Conservation (phyloP, 2,329 filamentous ascomycete genomes). For the Endothia cerciana region DNA sequence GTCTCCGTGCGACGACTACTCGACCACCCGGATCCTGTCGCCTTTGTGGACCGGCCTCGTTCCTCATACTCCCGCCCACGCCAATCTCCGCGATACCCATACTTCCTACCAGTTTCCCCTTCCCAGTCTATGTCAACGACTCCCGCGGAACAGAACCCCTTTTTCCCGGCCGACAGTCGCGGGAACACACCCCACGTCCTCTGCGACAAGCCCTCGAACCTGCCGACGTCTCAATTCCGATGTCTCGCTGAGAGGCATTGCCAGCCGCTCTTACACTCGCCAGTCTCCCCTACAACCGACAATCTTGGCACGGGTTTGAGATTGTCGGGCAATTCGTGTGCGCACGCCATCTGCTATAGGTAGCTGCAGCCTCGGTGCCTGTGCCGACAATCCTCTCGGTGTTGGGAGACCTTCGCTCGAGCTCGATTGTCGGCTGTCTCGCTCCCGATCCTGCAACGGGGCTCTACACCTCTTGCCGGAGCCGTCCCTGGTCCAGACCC, state of each 20-base stretch:
- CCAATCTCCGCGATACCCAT: constrained; percentile 26
- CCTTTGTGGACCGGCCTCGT: constrained; percentile 16
- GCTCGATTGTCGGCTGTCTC: constrained; percentile 28
- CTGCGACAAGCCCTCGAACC: constrained; percentile 16
- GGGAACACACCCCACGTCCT: constrained; percentile 16
- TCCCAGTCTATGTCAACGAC: constrained; percentile 23
- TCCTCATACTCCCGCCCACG: constrained; percentile 12
- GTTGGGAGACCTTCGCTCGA: constrained; percentile 29
- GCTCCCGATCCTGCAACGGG: constrained; percentile 30
- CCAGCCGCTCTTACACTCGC: constrained; percentile 8
- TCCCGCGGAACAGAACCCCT: constrained; percentile 19
- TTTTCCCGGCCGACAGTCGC: constrained; percentile 24
- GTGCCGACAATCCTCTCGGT: constrained; percentile 29
- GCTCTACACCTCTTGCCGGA: constrained; percentile 15
- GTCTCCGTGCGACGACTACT: constrained; percentile 8
- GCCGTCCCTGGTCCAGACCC: constrained; percentile 24
- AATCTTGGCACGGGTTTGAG: constrained; percentile 15
- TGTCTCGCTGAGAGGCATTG: constrained; percentile 20
- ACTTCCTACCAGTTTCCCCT: constrained; percentile 23
- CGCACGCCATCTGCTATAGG: constrained; percentile 11
- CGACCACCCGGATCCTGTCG: background rate
- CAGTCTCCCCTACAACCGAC: constrained; percentile 14
- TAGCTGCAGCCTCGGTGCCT: constrained; percentile 26
- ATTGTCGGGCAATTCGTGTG: constrained; percentile 12
- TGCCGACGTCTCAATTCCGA: constrained; percentile 10